A percentile compares a stretch with the other conserved stretches of the same genome.
phyloP scores from a whole-genome alignment of 1,284 basidiomycete genomes.

The Neonothopanus nambi region DNA sequence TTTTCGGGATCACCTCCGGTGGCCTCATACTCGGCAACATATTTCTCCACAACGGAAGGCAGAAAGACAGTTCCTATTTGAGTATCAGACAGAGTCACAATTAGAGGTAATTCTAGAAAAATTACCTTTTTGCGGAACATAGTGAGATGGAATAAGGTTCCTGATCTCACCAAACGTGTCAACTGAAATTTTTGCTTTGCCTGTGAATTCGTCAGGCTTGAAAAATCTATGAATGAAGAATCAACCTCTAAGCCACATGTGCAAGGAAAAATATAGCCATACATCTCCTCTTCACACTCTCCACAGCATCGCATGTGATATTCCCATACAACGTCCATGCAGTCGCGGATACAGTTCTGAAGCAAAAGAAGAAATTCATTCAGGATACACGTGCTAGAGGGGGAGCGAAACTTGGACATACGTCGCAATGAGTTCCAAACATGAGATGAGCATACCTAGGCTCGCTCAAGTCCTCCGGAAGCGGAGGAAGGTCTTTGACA shows the following conservation, averaged over 20 bases:
- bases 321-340: slow-evolving; percentile 1
- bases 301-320: slow-evolving; percentile 5
- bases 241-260: neutral
- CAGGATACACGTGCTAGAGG: too few species aligned
- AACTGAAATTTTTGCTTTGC: too few species aligned
- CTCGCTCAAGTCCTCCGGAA: slow-evolving; percentile 21
- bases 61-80: neutral
- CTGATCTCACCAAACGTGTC: too few species aligned
- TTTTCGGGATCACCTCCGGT: neutral
- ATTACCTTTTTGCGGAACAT: too few species aligned
- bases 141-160: too few species aligned
- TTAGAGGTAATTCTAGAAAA: too few species aligned
- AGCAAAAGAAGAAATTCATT: slow-evolving; percentile 3
- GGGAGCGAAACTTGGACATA: slow-evolving; percentile 4
- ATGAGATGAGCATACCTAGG: slow-evolving; percentile 22
- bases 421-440: slow-evolving; percentile 20
- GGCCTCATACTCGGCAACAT: slow-evolving; percentile 1
- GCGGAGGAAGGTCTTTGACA: slow-evolving; percentile 18
- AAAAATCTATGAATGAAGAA: neutral
- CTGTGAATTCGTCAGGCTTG: too few species aligned
- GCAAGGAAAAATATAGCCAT: neutral
- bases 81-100: too few species aligned
- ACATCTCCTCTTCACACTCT: neutral
- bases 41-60: neutral
- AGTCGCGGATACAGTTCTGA: neutral